Evolutionary conservation across 2,329 filamentous ascomycete species (phyloP), one percentile per base, ranked within the genome.

Genomic region (Nemania serpens): DNA sequence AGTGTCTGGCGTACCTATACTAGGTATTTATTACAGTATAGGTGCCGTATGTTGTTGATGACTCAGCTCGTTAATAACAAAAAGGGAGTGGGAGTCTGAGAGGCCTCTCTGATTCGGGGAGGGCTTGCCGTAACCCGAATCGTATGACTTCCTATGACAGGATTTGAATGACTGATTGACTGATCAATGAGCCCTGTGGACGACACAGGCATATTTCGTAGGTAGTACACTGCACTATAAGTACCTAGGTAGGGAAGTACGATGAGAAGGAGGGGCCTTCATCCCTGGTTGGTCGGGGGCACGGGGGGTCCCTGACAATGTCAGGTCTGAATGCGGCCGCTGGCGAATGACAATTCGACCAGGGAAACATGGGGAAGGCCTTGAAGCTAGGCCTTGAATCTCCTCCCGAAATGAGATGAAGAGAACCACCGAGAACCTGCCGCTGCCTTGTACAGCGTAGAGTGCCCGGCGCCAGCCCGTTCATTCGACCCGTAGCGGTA

Each of bases 381-480:
- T n/a, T 11, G 4, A 29, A 20, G 42, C 57, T 60, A 63, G 55
- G 55, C 45, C 36, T 58, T 52, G 58, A 59, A 64, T 64, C 62
- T 64, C 58, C 56, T 62, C 58, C 63, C 65, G 65, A 67, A 67
- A 67, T 67, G 62, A 63, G 62, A 63, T 66, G 58, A 55, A 39
- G 56, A 67, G 65, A 66, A 64, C 54, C 53, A 63, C 65, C 63
- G 65, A 65, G 60, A 58, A 66, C 58, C 58, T 65, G 59, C 65
- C 62, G 60, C 55, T 61, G 62, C 25, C 25, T 29, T 29, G 25
- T n/a, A n/a, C 25, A 29, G 25, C 25, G 25, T n/a, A n/a, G n/a
- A n/a, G n/a, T n/a, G n/a, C n/a, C n/a, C n/a, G n/a, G n/a, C n/a
- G n/a, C n/a, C n/a, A n/a, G n/a, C n/a, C n/a, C n/a, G n/a, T n/a